A percentile compares a stretch with the other conserved stretches of the same genome.
Evolutionary conservation across 768 basidiomycete genomes (phyloP).

Genomic region (Lactarius evosmus): DNA sequence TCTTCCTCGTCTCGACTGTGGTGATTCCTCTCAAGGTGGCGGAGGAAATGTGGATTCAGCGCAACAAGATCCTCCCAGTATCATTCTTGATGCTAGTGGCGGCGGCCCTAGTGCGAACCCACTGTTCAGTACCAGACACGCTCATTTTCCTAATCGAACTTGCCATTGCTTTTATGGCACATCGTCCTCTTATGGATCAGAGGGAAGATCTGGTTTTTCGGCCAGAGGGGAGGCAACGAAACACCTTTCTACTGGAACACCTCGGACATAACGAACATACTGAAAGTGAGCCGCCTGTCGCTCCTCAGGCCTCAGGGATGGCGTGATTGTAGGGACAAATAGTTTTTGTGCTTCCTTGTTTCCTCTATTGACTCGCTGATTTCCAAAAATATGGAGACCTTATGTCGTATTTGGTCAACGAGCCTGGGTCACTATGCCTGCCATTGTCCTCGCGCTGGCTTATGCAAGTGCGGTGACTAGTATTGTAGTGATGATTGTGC

Average conservation of each 20-base stretch:
- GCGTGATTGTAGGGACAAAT: background rate
- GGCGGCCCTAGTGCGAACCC: background rate
- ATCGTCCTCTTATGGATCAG: background rate
- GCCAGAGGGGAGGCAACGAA: background rate
- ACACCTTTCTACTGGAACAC: background rate
- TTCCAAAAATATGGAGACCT: background rate
- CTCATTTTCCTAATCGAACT: background rate
- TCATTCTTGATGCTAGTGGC: constrained; percentile 3
- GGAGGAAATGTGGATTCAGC: background rate
- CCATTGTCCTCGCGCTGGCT: background rate
- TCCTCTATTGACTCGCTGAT: background rate
- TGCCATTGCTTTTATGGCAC: background rate
- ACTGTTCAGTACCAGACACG: background rate
- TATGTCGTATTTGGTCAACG: constrained; percentile 4
- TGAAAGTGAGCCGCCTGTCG: background rate
- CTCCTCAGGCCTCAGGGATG: background rate
- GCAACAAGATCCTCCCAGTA: background rate
- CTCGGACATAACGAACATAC: background rate
- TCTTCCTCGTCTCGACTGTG: background rate
- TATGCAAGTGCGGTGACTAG: background rate
- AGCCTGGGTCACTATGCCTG: background rate
- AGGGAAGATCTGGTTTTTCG: background rate
- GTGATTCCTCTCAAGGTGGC: background rate
- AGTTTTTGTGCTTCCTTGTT: background rate
- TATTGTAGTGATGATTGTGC: background rate